Evolutionary conservation across 352 stramenopile species (phyloP).

Genomic region (Phytophthora lateralis): DNA sequence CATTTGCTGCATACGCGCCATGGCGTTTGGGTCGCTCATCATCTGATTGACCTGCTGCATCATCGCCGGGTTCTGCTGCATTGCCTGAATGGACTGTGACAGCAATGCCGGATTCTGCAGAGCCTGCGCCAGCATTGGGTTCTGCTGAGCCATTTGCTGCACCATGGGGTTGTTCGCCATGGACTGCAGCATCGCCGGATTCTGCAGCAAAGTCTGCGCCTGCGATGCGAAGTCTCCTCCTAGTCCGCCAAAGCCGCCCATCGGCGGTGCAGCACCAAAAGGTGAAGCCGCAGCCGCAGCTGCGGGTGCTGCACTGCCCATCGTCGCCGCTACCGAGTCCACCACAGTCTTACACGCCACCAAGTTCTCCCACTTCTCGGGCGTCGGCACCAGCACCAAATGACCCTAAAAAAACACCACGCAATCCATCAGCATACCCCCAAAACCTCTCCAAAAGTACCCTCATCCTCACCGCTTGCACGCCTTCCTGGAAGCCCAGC

Average conservation of each 20-base stretch:
- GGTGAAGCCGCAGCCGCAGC: conserved; percentile 5
- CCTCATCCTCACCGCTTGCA: conserved; percentile 54
- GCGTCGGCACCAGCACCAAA: conserved; percentile 71
- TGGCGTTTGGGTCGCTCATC: conserved; percentile 78
- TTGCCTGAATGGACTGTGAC: conserved; percentile 60
- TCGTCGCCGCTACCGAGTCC: conserved; percentile 40
- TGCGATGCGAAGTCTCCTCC: conserved; percentile 57
- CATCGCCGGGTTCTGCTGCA: conserved; percentile 84
- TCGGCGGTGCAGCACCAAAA: conserved; percentile 25
- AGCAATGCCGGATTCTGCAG: conserved; percentile 80
- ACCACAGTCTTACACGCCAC: conserved; percentile 69
- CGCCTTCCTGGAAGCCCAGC: conserved; percentile 71
- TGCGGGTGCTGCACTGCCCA: conserved; percentile 6
- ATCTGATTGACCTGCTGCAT: conserved; percentile 83
- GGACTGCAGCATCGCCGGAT: conserved; percentile 73
- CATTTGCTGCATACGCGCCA: conserved; percentile 78
- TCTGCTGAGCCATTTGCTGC: conserved; percentile 81
- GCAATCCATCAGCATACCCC: neutral
- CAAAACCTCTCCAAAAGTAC: neutral
- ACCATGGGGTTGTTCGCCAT: conserved; percentile 74
- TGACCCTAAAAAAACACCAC: conserved; percentile 42
- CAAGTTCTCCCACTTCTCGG: conserved; percentile 79
- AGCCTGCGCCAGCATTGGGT: conserved; percentile 80
- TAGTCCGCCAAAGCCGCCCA: conserved; percentile 23
- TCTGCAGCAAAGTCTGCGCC: conserved; percentile 71